Evolutionary conservation across 2,329 filamentous ascomycete species (phyloP), one percentile per base, ranked within the genome.

Genomic region (Verticillium longisporum): DNA sequence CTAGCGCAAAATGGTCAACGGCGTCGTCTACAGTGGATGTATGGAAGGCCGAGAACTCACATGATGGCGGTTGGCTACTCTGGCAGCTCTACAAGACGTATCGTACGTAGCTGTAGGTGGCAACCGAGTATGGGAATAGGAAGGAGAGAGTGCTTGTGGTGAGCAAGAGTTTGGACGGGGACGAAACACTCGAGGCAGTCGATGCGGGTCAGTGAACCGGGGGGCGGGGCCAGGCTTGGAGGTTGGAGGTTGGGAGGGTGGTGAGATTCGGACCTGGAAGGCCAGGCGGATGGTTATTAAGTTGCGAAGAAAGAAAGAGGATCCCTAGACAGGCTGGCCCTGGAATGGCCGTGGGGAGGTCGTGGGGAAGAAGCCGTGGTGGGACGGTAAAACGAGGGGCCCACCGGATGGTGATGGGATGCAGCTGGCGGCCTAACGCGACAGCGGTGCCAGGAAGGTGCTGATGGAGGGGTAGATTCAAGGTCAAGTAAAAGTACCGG

Each of bases 1-100:
- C 92, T 97, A 11, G 6, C 7, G 9, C n/a, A 4, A n/a, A 3
- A 50, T 26, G 18, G 41, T 50, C 11, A 50, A n/a, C 6, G 41
- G n/a, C 41, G 41, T 50, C 9, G 41, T 10, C 18, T n/a, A 18
- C 3, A 21, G 9, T 9, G 41, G 9, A 50, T n/a, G 11, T 50
- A 10, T 14, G 18, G 21, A 18, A 21, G 6, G 41, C 7, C 41
- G 21, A 50, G 41, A 50, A n/a, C 41, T 50, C n/a, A 50, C 41
- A 50, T 50, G 41, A 50, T 50, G 41, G 41, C 41, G 41, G 41
- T 50, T 50, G 18, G 41, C 41, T 50, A 26, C 26, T 26, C 26
- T 26, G 26, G 26, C 26, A 26, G 26, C 26, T 26, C 2, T 26
- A 26, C 26, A 26, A 26, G 26, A 26, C 26, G 26, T 26, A 26